These are phyloP conservation scores for Lupinus albus DNA, from an alignment of 306 rosid species.

Conservation along the genomic window DNA sequence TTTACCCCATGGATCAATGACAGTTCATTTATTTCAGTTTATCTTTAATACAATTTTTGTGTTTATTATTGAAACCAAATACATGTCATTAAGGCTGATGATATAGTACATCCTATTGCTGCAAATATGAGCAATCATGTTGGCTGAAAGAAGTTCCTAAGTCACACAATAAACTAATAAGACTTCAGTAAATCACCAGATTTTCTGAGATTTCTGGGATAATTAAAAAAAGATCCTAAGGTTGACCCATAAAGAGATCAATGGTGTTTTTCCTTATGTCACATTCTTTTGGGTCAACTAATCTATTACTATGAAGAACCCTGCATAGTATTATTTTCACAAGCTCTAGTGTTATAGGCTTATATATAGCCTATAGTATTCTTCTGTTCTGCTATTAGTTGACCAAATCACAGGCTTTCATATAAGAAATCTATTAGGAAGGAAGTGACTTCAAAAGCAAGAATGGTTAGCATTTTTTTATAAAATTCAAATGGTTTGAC, in stretches of 20 bases:
- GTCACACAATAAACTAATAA: constrained; percentile 32
- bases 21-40: no score
- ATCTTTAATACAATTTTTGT: no score
- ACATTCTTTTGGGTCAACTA: no score
- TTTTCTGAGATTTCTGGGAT: constrained; percentile 57
- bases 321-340: no score
- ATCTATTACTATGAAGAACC: constrained; percentile 5
- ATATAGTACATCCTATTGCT: constrained; percentile 20
- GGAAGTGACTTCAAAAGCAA: constrained; percentile 38
- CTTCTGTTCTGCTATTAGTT: not conserved
- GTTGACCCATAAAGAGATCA: constrained; percentile 35
- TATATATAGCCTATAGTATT: not conserved
- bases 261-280: constrained; percentile 30
- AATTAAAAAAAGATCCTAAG: constrained; percentile 35
- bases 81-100: no score
- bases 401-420: constrained; percentile 34
- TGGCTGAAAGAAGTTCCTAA: constrained; percentile 27
- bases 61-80: no score
- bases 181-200: constrained; percentile 59
- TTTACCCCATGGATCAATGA: no score
- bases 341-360: no score
- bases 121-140: constrained; percentile 41
- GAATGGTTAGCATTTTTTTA: constrained; percentile 45
- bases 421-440: constrained; percentile 21
- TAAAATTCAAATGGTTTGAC: constrained; percentile 35